Evolutionary conservation across 2,329 filamentous ascomycete species (phyloP).

Genomic region (Monilinia laxa): DNA sequence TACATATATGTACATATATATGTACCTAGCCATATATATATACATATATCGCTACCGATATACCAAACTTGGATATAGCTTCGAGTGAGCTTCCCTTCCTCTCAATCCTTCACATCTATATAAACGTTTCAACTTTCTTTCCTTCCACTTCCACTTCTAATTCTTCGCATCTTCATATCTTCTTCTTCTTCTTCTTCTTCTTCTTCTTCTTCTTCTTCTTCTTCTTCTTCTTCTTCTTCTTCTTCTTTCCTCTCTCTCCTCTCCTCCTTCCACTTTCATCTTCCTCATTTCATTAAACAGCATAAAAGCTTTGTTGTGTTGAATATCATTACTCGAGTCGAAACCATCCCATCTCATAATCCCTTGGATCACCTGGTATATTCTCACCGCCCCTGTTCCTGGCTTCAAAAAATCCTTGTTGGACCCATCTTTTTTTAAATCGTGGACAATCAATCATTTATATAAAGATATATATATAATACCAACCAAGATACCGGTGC

Average conservation of each 20-base stretch:
- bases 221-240: too few relatives aligned
- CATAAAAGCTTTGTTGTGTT: slow-evolving; percentile 24
- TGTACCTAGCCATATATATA: too few relatives aligned
- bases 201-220: too few relatives aligned
- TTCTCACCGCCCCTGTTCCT: slow-evolving; percentile 24
- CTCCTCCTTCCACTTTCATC: too few relatives aligned
- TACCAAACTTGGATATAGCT: slow-evolving; percentile 1
- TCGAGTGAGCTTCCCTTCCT: slow-evolving; percentile 23
- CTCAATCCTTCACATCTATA: too few relatives aligned
- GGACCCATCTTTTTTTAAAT: slow-evolving; percentile 21
- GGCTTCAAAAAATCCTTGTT: slow-evolving; percentile 18
- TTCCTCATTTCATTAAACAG: neutral
- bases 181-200: too few relatives aligned
- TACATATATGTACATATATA: too few relatives aligned
- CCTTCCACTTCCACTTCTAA: too few relatives aligned
- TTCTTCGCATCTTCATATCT: too few relatives aligned
- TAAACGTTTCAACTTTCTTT: too few relatives aligned
- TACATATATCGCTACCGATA: too few relatives aligned
- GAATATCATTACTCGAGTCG: neutral
- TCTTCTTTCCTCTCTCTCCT: too few relatives aligned
- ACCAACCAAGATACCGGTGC: slow-evolving; percentile 3
- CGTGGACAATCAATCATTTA: slow-evolving; percentile 15
- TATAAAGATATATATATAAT: neutral
- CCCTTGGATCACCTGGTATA: slow-evolving; percentile 20
- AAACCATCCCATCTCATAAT: neutral